Evolutionary conservation across 2,329 filamentous ascomycete genomes (phyloP), one percentile per base, ranked within the genome.

Genomic region (Microcyclospora pomicola): DNA sequence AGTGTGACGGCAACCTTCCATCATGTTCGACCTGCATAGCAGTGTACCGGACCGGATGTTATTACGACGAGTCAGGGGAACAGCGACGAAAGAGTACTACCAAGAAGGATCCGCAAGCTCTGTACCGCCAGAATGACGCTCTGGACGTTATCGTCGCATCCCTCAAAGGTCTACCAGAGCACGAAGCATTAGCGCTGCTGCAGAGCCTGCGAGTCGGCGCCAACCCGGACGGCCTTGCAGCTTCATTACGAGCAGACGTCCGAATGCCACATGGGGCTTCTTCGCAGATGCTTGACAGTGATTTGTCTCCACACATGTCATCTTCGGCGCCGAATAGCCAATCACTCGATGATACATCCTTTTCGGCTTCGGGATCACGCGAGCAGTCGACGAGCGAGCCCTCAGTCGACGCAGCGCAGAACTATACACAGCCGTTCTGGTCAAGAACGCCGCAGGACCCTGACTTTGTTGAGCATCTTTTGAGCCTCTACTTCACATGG

Each of bases 1-100:
- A 71, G 66, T 71, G 68, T 49, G 67, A 72, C 51, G 67, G 67
- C 28, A 55, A 58, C 27, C 53, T 59, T 10, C 68, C 67, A 27
- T 51, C 61, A 6, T 72, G 68, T 51, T 66, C 66, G 15, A 69
- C 68, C 9, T 71, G 68, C 45, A 60, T 57, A 7, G 64, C 65
- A 14, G 66, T 71, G 9, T 71, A 71, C 50, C 58, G 62, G 37
- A 68, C 66, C 9, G 58, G 65, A 31, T 72, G 68, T 51, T 53
- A 46, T 43, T 71, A 71, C 51, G 67, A 70, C 45, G 55, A 58
- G 14, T 65, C 68, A 42, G 64, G 59, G 45, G 66, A 69, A 44
- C 63, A 61, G 43, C 55, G 65, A 28, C 61, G 66, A 27, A 64
- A 63, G 43, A 57, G 59, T 6, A 59, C 59, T 2, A 46, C 62